Evolutionary conservation across 1,284 basidiomycete species (phyloP).

Genomic region (Ceratobasidium sp.): DNA sequence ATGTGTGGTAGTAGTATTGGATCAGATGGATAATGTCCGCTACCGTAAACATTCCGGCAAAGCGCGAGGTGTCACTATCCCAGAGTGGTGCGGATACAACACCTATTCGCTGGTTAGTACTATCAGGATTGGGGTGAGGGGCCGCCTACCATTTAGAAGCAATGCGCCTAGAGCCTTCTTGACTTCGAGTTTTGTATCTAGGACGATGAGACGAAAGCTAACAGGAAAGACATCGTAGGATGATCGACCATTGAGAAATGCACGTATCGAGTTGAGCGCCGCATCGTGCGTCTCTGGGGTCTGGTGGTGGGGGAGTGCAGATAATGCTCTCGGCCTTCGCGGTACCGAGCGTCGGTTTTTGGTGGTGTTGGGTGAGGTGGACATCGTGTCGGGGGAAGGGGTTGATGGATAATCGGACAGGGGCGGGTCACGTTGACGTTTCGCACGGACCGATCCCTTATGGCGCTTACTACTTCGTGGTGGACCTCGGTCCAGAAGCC

Average conservation of each 20-base stretch:
- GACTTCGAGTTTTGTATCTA: constrained; percentile 93
- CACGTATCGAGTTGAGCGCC: constrained; percentile 78
- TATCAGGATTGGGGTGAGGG: not conserved
- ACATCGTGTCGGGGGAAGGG: constrained; percentile 29
- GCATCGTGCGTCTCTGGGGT: constrained; percentile 61
- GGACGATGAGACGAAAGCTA: constrained; percentile 93
- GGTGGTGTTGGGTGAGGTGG: constrained; percentile 13
- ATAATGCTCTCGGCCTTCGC: constrained; percentile 36
- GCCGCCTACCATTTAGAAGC: constrained; percentile 76
- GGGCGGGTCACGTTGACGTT: not conserved
- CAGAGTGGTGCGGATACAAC: constrained; percentile 99
- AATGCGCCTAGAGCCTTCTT: constrained; percentile 92
- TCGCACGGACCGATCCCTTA: constrained; percentile 10
- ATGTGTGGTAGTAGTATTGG: constrained; percentile 91
- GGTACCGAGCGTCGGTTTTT: constrained; percentile 5
- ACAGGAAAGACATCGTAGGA: constrained; percentile 97
- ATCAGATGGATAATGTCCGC: constrained; percentile 96
- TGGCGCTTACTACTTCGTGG: constrained; percentile 2
- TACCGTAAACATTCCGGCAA: constrained; percentile 96
- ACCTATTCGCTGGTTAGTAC: constrained; percentile 58
- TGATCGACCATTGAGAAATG: constrained; percentile 82
- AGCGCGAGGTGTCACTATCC: constrained; percentile 89
- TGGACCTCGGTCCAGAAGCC: not conserved
- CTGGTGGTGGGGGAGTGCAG: constrained; percentile 34
- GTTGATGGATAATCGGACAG: not conserved